These are phyloP conservation scores for Sanghuangporus weigelae DNA, from an alignment of 1,284 basidiomycete genomes.

Conservation along the genomic window DNA sequence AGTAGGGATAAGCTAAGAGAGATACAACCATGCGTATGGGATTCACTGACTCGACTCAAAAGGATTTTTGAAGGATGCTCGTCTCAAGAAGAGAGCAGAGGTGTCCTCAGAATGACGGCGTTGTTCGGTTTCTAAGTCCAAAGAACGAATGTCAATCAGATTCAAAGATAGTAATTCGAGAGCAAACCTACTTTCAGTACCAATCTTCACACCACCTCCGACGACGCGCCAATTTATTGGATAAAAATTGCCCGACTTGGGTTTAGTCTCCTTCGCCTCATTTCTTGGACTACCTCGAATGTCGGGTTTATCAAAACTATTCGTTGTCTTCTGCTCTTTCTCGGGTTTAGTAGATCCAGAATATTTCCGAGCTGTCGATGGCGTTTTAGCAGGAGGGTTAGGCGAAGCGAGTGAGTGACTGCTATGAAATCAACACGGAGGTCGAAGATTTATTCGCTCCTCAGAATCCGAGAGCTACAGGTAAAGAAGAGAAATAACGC, in stretches of 20 bases:
- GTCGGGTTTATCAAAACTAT: not conserved
- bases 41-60: not conserved
- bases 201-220: conserved; percentile 14
- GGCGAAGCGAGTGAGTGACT: not conserved
- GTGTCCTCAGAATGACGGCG: conserved; percentile 7
- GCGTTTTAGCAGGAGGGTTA: not conserved
- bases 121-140: not conserved
- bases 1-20: not conserved
- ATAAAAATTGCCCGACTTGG: conserved; percentile 5
- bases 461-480: conserved; percentile 2
- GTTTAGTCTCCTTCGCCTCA: not conserved
- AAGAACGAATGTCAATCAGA: not conserved
- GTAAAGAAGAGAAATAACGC: conserved; percentile 22
- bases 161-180: not conserved
- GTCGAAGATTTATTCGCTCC: not conserved
- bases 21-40: not conserved
- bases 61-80: not conserved
- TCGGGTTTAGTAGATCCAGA: not conserved
- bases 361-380: not conserved
- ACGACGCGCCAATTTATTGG: conserved; percentile 15
- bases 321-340: not conserved
- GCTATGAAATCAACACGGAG: not conserved
- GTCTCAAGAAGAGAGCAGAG: not conserved
- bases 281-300: not conserved
- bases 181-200: not conserved